A percentile compares a stretch with the other conserved stretches of the same genome.
Evolutionary conservation across 129 eudicot genomes (phyloP).

Genomic region (Lactuca sativa): DNA sequence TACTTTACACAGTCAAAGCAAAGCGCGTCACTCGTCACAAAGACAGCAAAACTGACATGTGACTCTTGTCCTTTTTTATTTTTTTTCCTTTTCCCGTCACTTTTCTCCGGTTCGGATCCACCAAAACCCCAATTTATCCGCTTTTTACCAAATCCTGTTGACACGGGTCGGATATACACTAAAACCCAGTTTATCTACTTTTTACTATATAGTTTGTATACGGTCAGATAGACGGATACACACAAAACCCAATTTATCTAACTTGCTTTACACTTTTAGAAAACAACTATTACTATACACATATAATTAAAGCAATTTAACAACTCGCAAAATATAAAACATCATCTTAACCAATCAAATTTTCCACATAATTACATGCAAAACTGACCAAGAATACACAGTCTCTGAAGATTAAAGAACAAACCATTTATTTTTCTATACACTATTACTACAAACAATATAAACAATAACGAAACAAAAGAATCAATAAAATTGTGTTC

Average conservation of each 20-base stretch:
- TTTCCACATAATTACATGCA: slow-evolving; percentile 11
- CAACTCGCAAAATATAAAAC: too few species aligned
- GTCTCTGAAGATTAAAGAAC: background rate
- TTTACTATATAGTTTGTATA: too few species aligned
- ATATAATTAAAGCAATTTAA: too few species aligned
- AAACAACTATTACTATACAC: too few species aligned
- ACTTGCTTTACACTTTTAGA: background rate
- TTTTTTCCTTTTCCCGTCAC: too few species aligned
- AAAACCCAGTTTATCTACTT: background rate
- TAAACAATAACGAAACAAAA: slow-evolving; percentile 28
- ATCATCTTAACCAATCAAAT: background rate
- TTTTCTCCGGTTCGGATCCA: background rate
- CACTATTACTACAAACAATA: slow-evolving; percentile 16
- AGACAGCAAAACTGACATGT: background rate
- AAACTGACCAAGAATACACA: background rate
- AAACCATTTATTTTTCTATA: slow-evolving; percentile 19
- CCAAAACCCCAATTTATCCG: too few species aligned
- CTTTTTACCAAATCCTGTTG: too few species aligned
- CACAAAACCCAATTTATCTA: background rate
- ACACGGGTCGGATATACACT: too few species aligned
- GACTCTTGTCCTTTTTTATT: background rate
- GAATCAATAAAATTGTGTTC: slow-evolving; percentile 26
- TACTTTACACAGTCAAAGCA: slow-evolving; percentile 13
- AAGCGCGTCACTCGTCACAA: slow-evolving; percentile 14
- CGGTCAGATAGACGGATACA: background rate